phyloP scores from a whole-genome alignment of 192 early-diverging fungal genomes.

The Backusella circina region DNA sequence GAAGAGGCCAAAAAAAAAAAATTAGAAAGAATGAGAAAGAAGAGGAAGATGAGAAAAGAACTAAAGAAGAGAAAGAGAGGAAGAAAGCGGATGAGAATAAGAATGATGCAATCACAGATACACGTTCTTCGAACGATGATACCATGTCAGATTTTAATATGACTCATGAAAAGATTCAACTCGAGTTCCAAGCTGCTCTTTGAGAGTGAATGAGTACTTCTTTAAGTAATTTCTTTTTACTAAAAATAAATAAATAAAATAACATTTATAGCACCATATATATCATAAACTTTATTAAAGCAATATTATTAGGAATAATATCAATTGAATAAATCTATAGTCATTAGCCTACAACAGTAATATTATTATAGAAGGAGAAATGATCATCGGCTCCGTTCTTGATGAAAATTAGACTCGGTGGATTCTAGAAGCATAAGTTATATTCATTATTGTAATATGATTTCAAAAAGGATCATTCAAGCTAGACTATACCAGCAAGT shows the following conservation, averaged over 20 bases:
- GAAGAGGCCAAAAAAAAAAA: background rate
- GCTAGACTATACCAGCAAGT: too few relatives aligned
- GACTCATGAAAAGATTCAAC: background rate
- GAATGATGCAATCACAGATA: background rate
- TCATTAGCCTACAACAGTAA: too few relatives aligned
- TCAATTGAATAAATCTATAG: too few relatives aligned
- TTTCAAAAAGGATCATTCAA: too few relatives aligned
- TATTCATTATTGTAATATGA: too few relatives aligned
- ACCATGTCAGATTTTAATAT: background rate
- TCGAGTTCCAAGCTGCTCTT: background rate
- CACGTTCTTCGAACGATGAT: background rate
- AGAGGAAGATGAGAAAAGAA: background rate
- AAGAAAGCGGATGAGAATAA: background rate
- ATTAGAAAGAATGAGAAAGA: background rate
- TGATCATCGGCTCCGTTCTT: too few relatives aligned
- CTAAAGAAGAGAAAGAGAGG: background rate
- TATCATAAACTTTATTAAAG: too few relatives aligned
- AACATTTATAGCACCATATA: background rate
- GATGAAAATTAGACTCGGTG: too few relatives aligned
- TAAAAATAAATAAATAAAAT: background rate
- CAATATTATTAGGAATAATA: too few relatives aligned
- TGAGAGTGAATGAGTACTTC: background rate
- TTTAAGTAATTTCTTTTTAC: background rate
- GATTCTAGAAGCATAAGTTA: too few relatives aligned
- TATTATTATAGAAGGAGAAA: too few relatives aligned